These are phyloP conservation scores for Endocarpon pusillum DNA, from an alignment of 495 filamentous ascomycete genomes.

Conservation along the genomic window DNA sequence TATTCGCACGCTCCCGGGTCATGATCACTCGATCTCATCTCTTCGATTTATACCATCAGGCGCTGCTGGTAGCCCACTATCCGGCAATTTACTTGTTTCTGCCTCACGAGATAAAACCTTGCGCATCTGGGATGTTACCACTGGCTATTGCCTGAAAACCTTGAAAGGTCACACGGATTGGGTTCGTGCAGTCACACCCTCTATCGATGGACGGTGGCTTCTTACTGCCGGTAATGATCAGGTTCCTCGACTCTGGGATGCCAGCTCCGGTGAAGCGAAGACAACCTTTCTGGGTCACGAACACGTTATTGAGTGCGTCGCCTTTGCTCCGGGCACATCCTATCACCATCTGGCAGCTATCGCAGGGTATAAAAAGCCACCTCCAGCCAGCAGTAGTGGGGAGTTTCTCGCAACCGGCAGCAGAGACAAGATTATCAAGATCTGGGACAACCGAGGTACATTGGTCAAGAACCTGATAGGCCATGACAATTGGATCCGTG, in stretches of 20 bases:
- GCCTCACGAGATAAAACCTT: constrained; percentile 73
- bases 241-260: constrained; percentile 74
- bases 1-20: constrained; percentile 78
- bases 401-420: constrained; percentile 87
- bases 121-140: constrained; percentile 80
- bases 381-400: constrained; percentile 50
- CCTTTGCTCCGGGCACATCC: constrained; percentile 64
- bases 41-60: constrained; percentile 81
- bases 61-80: constrained; percentile 26
- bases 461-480: constrained; percentile 75
- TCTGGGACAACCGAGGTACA: constrained; percentile 80
- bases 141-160: constrained; percentile 77
- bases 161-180: constrained; percentile 71
- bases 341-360: constrained; percentile 63
- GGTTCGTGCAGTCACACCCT: constrained; percentile 74
- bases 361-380: constrained; percentile 72
- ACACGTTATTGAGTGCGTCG: constrained; percentile 75
- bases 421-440: constrained; percentile 76
- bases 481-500: constrained; percentile 94
- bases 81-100: constrained; percentile 58
- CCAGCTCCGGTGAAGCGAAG: constrained; percentile 54
- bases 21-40: constrained; percentile 81
- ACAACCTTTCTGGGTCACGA: constrained; percentile 77
- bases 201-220: constrained; percentile 66
- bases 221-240: constrained; percentile 71